A percentile compares a stretch with the other conserved stretches of the same genome.
Conservation (phyloP, 805 yeast genomes). For the Kuraishia piskuri region DNA sequence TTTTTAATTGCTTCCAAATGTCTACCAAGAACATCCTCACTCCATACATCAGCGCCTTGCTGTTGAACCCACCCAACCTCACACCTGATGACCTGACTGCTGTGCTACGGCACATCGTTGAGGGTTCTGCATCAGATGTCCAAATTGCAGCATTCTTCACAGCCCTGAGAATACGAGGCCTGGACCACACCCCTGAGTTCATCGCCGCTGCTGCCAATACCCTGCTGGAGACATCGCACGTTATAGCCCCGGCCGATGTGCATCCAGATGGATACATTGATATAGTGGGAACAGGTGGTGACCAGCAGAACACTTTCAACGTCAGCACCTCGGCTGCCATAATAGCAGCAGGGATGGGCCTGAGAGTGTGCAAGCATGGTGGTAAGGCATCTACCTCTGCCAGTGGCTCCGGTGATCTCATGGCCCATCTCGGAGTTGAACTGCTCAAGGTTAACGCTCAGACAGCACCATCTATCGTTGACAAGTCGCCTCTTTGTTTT, state of each 20-base stretch:
- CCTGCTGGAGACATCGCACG: slow-evolving; percentile 54
- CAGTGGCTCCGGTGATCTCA: slow-evolving; percentile 90
- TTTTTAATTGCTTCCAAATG: too few relatives aligned
- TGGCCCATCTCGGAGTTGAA: slow-evolving; percentile 77
- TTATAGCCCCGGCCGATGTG: slow-evolving; percentile 36
- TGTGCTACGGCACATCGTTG: slow-evolving; percentile 55
- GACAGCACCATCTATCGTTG: slow-evolving; percentile 52
- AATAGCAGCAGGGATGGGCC: slow-evolving; percentile 82
- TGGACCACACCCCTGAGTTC: slow-evolving; percentile 74
- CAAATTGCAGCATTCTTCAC: slow-evolving; percentile 77
- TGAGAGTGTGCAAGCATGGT: slow-evolving; percentile 89
- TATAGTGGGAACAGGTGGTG: slow-evolving; percentile 99
- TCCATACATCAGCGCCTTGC: slow-evolving; percentile 50
- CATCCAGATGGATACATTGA: slow-evolving; percentile 57
- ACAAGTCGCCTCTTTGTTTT: slow-evolving; percentile 48
- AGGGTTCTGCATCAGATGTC: slow-evolving; percentile 53
- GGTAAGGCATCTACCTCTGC: slow-evolving; percentile 93
- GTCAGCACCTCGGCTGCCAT: slow-evolving; percentile 94
- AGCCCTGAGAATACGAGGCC: slow-evolving; percentile 59
- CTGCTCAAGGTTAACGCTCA: slow-evolving; percentile 54
- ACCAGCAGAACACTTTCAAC: slow-evolving; percentile 94
- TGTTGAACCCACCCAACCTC: slow-evolving; percentile 52
- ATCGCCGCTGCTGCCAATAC: slow-evolving; percentile 83
- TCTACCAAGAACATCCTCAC: not conserved
- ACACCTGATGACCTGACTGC: slow-evolving; percentile 54